Conservation (phyloP, 106 monocot species). For the Allium fistulosum region DNA sequence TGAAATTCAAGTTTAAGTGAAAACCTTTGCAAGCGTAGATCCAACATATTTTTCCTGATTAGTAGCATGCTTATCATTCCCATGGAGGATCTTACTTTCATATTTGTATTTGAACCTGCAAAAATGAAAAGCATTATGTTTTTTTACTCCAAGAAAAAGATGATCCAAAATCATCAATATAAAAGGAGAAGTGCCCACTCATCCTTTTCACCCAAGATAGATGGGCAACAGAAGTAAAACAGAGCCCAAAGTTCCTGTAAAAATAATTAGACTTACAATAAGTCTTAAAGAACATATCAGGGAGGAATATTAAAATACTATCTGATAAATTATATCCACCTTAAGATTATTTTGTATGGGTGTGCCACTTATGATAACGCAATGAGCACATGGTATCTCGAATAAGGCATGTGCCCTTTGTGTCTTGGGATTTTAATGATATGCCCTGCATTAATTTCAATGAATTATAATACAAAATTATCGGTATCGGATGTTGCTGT, state of each 20-base stretch:
- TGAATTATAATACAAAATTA: too few species aligned
- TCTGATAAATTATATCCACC: too few species aligned
- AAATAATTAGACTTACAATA: conserved; percentile 3
- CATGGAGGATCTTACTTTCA: conserved; percentile 62
- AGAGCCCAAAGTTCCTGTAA: conserved; percentile 91
- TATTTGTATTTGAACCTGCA: conserved; percentile 79
- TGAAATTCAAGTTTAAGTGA: too few species aligned
- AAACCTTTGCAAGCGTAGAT: too few species aligned
- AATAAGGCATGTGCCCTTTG: conserved; percentile 80
- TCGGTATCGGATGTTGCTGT: too few species aligned
- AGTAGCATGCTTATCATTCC: too few species aligned
- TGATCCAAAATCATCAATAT: neutral
- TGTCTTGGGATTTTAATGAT: conserved; percentile 87
- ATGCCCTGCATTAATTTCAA: conserved; percentile 46
- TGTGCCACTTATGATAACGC: conserved; percentile 95
- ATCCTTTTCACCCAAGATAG: conserved; percentile 85
- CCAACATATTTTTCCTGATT: too few species aligned
- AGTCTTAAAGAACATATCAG: too few species aligned
- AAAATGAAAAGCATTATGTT: conserved; percentile 8
- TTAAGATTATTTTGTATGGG: too few species aligned
- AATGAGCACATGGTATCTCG: conserved; percentile 83
- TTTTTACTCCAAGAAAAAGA: neutral
- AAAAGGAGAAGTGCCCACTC: conserved; percentile 31
- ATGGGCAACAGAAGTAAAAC: conserved; percentile 89
- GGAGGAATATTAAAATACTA: too few species aligned